These are phyloP conservation scores for Entomortierella parvispora DNA, from an alignment of 192 early-diverging fungal species.

Conservation along the genomic window DNA sequence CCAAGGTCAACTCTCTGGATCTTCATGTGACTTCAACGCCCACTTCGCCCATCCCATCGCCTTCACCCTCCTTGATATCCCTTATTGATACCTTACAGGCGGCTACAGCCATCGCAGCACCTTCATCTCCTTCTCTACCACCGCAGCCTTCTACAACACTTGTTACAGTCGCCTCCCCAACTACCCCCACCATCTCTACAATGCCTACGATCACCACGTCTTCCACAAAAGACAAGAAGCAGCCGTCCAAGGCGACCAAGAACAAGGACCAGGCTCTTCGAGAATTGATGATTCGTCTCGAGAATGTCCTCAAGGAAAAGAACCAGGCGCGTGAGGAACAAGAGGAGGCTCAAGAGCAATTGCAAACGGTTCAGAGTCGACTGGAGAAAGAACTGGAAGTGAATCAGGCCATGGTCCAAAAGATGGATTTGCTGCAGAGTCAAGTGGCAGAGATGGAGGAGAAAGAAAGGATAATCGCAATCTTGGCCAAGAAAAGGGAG, in stretches of 20 bases:
- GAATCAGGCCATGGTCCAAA: slow-evolving; percentile 13
- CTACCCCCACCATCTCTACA: background rate
- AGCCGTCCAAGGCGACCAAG: background rate
- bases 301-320: slow-evolving; percentile 31
- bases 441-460: slow-evolving; percentile 20
- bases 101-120: background rate
- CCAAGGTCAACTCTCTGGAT: too few species aligned
- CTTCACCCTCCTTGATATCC: too few species aligned
- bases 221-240: background rate
- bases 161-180: background rate
- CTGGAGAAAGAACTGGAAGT: slow-evolving; percentile 13
- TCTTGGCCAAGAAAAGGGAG: too few species aligned
- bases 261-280: slow-evolving; percentile 34
- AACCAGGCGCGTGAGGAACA: slow-evolving; percentile 34
- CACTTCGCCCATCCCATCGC: too few species aligned
- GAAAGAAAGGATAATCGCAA: background rate
- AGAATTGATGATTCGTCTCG: slow-evolving; percentile 29
- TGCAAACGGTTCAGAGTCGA: background rate
- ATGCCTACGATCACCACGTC: background rate
- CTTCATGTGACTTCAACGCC: too few species aligned
- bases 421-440: slow-evolving; percentile 16
- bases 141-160: background rate
- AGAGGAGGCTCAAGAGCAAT: slow-evolving; percentile 21
- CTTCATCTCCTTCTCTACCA: slow-evolving; percentile 1
- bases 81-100: too few species aligned